Percentiles rank a stretch among this genome's conserved stretches.
phyloP scores from a whole-genome alignment of 495 filamentous ascomycete genomes.

The Penicillium cinerascens region DNA sequence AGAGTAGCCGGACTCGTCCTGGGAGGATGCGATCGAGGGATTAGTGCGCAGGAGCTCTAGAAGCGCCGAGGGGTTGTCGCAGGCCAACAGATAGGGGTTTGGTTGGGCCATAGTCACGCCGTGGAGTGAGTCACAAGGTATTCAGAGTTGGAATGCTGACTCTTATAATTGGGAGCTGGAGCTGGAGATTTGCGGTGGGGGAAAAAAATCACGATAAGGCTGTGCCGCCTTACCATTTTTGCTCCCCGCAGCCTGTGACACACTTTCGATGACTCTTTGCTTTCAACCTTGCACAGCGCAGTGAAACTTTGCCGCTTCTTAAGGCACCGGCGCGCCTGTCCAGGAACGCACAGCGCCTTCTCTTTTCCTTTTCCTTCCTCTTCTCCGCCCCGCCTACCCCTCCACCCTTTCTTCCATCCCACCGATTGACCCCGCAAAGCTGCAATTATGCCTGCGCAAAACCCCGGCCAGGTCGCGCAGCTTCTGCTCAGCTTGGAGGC shows the following conservation, averaged over 20 bases:
- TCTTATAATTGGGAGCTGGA: not conserved
- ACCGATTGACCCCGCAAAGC: not conserved
- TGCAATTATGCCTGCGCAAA: constrained; percentile 51
- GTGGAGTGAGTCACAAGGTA: constrained; percentile 15
- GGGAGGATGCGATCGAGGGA: constrained; percentile 60
- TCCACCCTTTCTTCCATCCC: constrained; percentile 8
- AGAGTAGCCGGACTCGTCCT: constrained; percentile 85
- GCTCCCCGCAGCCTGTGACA: constrained; percentile 23
- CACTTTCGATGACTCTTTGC: constrained; percentile 15
- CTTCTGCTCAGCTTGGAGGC: constrained; percentile 57
- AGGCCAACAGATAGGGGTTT: constrained; percentile 76
- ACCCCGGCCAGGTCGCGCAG: constrained; percentile 55
- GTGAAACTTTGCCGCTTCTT: not conserved
- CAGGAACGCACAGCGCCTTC: not conserved
- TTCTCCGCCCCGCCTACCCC: constrained; percentile 8
- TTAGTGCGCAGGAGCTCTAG: constrained; percentile 64
- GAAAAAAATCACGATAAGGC: constrained; percentile 15
- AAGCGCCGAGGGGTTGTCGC: constrained; percentile 65
- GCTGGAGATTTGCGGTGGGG: not conserved
- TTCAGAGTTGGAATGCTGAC: not conserved
- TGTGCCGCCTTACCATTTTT: constrained; percentile 19
- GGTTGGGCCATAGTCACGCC: constrained; percentile 45
- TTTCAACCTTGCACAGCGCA: not conserved
- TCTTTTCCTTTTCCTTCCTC: not conserved
- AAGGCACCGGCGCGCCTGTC: not conserved